Evolutionary conservation across 2,329 filamentous ascomycete species (phyloP).

Genomic region (Fusarium keratoplasticum): DNA sequence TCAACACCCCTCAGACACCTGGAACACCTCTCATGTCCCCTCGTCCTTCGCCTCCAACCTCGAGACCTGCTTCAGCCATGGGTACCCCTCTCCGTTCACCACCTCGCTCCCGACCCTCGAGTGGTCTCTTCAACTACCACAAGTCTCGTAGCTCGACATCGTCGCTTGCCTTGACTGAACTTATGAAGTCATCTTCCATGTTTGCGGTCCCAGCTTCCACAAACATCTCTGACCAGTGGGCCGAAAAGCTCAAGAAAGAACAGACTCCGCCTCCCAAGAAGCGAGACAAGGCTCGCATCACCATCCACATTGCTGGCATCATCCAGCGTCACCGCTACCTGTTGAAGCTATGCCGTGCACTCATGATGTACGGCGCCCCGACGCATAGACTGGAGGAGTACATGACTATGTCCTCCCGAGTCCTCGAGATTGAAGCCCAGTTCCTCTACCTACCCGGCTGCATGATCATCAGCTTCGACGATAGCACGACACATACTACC

Average conservation of each 20-base stretch:
- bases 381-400: slow-evolving; percentile 94
- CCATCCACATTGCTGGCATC: slow-evolving; percentile 72
- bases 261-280: slow-evolving; percentile 51
- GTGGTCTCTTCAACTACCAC: slow-evolving; percentile 55
- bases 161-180: slow-evolving; percentile 60
- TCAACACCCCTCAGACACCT: slow-evolving; percentile 55
- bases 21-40: slow-evolving; percentile 57
- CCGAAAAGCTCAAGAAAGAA: slow-evolving; percentile 57
- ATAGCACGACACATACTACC: slow-evolving; percentile 78
- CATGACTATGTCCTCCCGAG: slow-evolving; percentile 88
- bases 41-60: slow-evolving; percentile 54
- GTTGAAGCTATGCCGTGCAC: slow-evolving; percentile 82
- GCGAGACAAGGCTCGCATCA: slow-evolving; percentile 58
- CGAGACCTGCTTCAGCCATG: slow-evolving; percentile 53
- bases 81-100: slow-evolving; percentile 48
- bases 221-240: slow-evolving; percentile 57
- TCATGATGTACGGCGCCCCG: slow-evolving; percentile 92
- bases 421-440: slow-evolving; percentile 88
- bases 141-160: slow-evolving; percentile 57
- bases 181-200: slow-evolving; percentile 66
- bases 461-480: slow-evolving; percentile 95
- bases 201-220: slow-evolving; percentile 61
- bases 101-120: slow-evolving; percentile 49
- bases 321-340: slow-evolving; percentile 86
- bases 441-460: slow-evolving; percentile 91